Evolutionary conservation across 176 grass and related monocot species (phyloP), one percentile per base, ranked within the genome.

Genomic region (Pontederia paniculata): DNA sequence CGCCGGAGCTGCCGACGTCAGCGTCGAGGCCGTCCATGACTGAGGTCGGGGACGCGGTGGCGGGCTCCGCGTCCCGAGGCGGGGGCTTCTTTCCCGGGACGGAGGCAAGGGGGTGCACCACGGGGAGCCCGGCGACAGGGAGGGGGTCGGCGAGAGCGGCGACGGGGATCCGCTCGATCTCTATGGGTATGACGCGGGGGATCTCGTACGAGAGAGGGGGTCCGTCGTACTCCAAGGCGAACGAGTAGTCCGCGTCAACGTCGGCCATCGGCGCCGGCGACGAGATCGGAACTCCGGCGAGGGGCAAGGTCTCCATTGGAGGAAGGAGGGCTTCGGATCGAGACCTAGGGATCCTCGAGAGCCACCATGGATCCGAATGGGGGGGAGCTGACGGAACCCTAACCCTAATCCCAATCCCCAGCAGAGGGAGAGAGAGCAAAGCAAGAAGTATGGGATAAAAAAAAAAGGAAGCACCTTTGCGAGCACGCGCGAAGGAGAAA

Each of bases 221-320:
- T 10, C 94, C 94, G 43, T 88, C 81, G 80, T 99, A 99, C 69
- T 93, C 83, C 21, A 79, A 42, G 22, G 94, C 94, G 70, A 99
- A 99, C 12, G 87, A 85, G 83, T 88, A 99, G 28, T 87, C 83
- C 5, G 57, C 25, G 48, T 37, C 28, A 37, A 25, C 58, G 25
- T 54, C 44, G 52, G 28, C 52, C 21, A 44, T 42, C 53, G 4
- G 14, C 9, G 51, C 63, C 25, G 31, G 10, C 5, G 28, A 23
- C 23, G 31, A 28, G 10, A 18, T 11, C 25, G 50, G 23, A 14
- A 4, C 12, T 28, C 10, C 21, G 55, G 21, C 12, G 23, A 14
- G 13, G 13, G 28, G 11, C 21, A 57, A 45, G 44, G 28, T 37
- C 28, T 37, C 28, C 28, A 37, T 37, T 6, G 1, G 3, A 37